Percentiles rank a stretch among this genome's conserved stretches.
These are phyloP conservation scores for Quercus cerris DNA, from an alignment of 306 rosid species.

Conservation along the genomic window DNA sequence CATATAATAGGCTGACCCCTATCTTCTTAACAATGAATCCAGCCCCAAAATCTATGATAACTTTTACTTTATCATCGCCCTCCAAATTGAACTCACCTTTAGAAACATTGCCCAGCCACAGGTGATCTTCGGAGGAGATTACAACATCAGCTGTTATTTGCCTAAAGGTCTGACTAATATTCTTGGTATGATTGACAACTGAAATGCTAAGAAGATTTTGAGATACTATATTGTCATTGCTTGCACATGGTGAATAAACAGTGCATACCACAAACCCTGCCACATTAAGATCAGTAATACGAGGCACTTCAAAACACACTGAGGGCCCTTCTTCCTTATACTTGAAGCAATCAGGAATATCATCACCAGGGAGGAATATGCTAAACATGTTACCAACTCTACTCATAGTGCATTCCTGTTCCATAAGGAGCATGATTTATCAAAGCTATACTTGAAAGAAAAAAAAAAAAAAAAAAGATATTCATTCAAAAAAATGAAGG, in stretches of 20 bases:
- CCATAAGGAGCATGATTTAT: too few relatives aligned
- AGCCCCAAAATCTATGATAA: slow-evolving; percentile 5
- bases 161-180: not conserved
- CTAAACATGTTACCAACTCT: too few relatives aligned
- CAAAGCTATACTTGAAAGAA: too few relatives aligned
- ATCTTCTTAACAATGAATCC: slow-evolving; percentile 9
- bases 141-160: not conserved
- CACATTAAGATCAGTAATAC: not conserved
- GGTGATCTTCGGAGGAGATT: not conserved
- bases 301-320: not conserved
- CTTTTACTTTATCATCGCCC: slow-evolving; percentile 3
- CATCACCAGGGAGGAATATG: not conserved
- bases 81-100: slow-evolving; percentile 2
- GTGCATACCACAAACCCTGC: not conserved
- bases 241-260: not conserved
- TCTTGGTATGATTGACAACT: slow-evolving; percentile 3
- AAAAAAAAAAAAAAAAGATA: too few relatives aligned
- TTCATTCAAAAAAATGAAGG: too few relatives aligned
- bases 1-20: slow-evolving; percentile 1
- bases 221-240: not conserved
- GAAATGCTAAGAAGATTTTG: not conserved
- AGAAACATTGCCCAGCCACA: slow-evolving; percentile 23
- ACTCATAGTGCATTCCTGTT: too few relatives aligned
- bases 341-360: not conserved
- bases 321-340: not conserved